Percentiles rank a stretch among this genome's conserved stretches.
Evolutionary conservation across 176 grass and related monocot species (phyloP).

Genomic region (Aegilops umbellulata): DNA sequence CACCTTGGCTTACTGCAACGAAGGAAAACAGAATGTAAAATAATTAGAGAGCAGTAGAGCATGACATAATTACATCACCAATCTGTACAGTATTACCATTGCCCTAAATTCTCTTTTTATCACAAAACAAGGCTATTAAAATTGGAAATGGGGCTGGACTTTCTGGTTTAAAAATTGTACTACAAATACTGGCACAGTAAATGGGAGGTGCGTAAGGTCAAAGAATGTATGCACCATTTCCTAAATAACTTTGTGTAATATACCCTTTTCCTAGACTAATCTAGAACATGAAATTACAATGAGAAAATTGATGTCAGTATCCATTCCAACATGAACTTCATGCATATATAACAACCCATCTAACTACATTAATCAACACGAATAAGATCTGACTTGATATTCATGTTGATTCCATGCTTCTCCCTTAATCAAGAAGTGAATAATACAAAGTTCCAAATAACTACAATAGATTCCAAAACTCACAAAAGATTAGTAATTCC

Average conservation of each 20-base stretch:
- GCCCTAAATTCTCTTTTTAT: background rate
- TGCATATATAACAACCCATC: background rate
- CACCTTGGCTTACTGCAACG: background rate
- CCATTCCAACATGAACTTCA: background rate
- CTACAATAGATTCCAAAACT: background rate
- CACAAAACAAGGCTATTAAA: constrained; percentile 10
- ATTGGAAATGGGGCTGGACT: background rate
- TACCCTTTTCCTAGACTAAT: background rate
- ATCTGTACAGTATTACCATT: background rate
- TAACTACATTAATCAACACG: background rate
- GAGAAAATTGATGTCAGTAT: background rate
- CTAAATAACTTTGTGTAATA: background rate
- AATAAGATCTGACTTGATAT: background rate
- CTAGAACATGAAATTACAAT: background rate
- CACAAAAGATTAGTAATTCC: background rate
- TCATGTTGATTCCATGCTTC: background rate
- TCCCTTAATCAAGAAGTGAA: background rate
- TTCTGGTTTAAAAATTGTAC: no score
- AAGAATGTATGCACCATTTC: background rate
- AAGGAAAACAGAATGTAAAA: background rate
- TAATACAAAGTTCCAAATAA: no score
- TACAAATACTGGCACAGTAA: background rate
- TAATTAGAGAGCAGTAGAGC: background rate
- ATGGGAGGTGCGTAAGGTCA: background rate
- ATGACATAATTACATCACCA: background rate